Base-by-base conservation (phyloP, 1,139 yeast genomes). In the Spathaspora sp. region DNA sequence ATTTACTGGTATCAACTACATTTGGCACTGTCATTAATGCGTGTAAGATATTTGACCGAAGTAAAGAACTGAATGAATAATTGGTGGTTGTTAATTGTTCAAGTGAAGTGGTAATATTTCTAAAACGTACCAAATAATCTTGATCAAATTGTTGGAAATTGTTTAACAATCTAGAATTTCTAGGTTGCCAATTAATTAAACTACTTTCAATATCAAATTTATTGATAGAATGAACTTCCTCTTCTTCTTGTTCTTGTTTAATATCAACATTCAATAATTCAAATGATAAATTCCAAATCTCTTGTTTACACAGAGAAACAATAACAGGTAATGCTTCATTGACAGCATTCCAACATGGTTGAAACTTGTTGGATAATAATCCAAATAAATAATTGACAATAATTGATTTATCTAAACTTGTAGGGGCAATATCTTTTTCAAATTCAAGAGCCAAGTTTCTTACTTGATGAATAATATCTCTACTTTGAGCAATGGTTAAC, bases 271-370 rank as follows among this genome's bases (percentile, higher is more conserved):
- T 56, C 26, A 77, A 58, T 55, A 86, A 77, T 5, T 63, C 60
- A 43, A 62, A 63, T 0, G 82, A 65, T 18, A 80, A 58, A 0
- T 71, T 60, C 96, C 97, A 91, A 1, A 88, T 72, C 6, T 70
- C 50, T 0, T 64, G 64, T 5, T 76, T 72, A 45, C 78, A 69
- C 43, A 73, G 74, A 10, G 65, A 70, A 10, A 71, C 64, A 8
- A 85, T 63, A n/a, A 48, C 40, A 0, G 84, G 80, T 8, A 88
- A 58, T 6, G 79, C 75, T 51, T 85, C 93, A 47, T 75, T 70
- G 2, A 87, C 85, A 4, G 87, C 88, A 17, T 80, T 78, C 96
- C 96, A 89, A 25, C 86, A 75, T 1, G 99, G 99, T 50, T 89
- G 87, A 57, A 93, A 90, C 51, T 81, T 80, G 41, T 84, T 83